phyloP scores from a whole-genome alignment of 208 protist genomes.

The Trypanosoma mega region DNA sequence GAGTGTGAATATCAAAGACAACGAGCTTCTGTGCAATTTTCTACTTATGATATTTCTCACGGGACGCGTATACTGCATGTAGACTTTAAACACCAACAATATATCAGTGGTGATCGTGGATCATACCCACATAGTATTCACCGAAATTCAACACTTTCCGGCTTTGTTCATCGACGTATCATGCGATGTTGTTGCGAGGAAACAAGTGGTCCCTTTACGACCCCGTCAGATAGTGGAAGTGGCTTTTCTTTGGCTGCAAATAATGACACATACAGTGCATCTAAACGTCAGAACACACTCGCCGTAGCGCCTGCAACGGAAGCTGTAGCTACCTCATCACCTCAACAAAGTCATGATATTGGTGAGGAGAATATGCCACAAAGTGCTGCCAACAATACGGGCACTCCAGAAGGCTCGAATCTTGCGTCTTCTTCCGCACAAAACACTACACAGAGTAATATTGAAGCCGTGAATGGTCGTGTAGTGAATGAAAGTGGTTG shows the following conservation, averaged over 20 bases:
- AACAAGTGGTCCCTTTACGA: background rate
- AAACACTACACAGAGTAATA: background rate
- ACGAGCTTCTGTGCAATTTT: slow-evolving; percentile 19
- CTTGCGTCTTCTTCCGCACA: background rate
- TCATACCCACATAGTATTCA: slow-evolving; percentile 20
- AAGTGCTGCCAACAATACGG: too few species aligned
- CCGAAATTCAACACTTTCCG: slow-evolving; percentile 17
- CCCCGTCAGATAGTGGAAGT: background rate
- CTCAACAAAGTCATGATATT: too few species aligned
- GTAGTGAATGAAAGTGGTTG: background rate
- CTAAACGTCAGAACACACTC: too few species aligned
- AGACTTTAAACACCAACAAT: slow-evolving; percentile 23
- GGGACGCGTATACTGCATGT: slow-evolving; percentile 9
- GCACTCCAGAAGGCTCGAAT: too few species aligned
- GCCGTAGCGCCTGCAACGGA: too few species aligned
- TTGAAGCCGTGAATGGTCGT: background rate
- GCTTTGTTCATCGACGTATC: slow-evolving; percentile 22
- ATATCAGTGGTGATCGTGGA: slow-evolving; percentile 12
- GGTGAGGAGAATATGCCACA: too few species aligned
- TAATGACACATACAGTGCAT: too few species aligned
- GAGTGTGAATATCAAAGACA: slow-evolving; percentile 66
- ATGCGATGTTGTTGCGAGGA: slow-evolving; percentile 25
- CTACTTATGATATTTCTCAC: slow-evolving; percentile 13
- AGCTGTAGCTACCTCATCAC: too few species aligned
- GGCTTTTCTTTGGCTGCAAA: too few species aligned